Evolutionary conservation across 2,329 filamentous ascomycete genomes (phyloP).

Genomic region (Beauveria australis): DNA sequence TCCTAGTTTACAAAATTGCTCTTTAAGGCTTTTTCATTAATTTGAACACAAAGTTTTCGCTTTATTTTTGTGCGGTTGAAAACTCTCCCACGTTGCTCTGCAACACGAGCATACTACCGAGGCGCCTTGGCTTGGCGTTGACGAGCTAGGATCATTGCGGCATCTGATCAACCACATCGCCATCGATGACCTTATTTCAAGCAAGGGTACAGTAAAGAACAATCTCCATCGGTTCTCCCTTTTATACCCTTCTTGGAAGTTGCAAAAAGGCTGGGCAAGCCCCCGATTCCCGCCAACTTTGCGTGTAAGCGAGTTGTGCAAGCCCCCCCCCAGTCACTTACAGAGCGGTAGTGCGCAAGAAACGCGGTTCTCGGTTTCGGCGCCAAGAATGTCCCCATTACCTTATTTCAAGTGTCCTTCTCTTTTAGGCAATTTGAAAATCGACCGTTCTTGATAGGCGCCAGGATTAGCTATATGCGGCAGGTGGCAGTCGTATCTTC

Average conservation of each 20-base stretch:
- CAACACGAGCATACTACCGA: not conserved
- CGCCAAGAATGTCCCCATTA: not conserved
- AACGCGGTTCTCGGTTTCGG: not conserved
- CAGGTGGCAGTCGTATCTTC: not conserved
- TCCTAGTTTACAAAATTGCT: too few species aligned
- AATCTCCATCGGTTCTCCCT: not conserved
- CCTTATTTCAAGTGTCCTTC: not conserved
- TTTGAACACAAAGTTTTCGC: too few species aligned
- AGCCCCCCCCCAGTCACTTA: not conserved
- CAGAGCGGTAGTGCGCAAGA: not conserved
- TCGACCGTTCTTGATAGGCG: not conserved
- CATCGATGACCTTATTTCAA: not conserved
- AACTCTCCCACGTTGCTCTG: too few species aligned
- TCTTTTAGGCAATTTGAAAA: not conserved
- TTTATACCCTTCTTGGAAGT: not conserved
- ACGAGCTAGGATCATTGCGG: not conserved
- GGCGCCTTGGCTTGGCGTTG: not conserved
- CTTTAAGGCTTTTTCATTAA: too few species aligned
- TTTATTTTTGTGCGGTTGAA: too few species aligned
- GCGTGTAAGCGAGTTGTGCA: not conserved
- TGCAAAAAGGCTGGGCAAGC: not conserved
- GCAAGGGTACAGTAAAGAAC: not conserved
- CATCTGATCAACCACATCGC: not conserved
- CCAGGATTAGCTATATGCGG: not conserved
- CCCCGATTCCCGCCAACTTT: not conserved